Conservation (phyloP, 2,329 filamentous ascomycete genomes). For the Macrophomina phaseolina region DNA sequence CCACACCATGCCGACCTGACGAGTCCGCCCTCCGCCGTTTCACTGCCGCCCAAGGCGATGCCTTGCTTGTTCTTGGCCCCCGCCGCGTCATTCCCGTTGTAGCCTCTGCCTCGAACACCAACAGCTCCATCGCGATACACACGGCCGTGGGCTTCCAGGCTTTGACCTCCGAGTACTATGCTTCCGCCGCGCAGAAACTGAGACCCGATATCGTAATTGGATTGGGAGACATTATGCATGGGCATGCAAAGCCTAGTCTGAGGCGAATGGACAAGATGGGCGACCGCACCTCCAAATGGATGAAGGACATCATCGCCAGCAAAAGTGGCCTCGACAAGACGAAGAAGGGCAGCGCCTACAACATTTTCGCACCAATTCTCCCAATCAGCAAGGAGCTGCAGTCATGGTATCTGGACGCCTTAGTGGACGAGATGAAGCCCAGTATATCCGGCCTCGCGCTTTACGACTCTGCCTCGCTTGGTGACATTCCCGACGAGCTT, state of each 20-base stretch:
- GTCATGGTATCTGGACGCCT: constrained; percentile 76
- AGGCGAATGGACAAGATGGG: constrained; percentile 85
- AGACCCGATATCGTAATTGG: constrained; percentile 81
- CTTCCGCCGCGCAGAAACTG: constrained; percentile 66
- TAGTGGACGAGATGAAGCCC: constrained; percentile 62
- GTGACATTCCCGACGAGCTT: constrained; percentile 68
- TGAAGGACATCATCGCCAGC: constrained; percentile 67
- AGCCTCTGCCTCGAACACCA: constrained; percentile 71
- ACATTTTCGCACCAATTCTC: constrained; percentile 68
- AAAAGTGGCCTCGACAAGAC: constrained; percentile 34
- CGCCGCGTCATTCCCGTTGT: constrained; percentile 78
- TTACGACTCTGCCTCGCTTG: constrained; percentile 74
- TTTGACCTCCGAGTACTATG: constrained; percentile 73
- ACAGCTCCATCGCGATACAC: constrained; percentile 74
- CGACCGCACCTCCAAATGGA: constrained; percentile 83
- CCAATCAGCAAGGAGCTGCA: constrained; percentile 78
- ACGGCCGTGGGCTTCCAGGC: constrained; percentile 86
- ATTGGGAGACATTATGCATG: constrained; percentile 73
- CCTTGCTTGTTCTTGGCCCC: constrained; percentile 74
- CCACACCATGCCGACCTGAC: constrained; percentile 46
- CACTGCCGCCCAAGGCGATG: constrained; percentile 70
- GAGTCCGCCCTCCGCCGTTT: constrained; percentile 74
- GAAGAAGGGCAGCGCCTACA: constrained; percentile 31
- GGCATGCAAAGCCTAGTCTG: constrained; percentile 60
- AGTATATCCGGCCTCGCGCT: constrained; percentile 72